Evolutionary conservation across 352 stramenopile genomes (phyloP).

Genomic region (Globisporangium middletonii): DNA sequence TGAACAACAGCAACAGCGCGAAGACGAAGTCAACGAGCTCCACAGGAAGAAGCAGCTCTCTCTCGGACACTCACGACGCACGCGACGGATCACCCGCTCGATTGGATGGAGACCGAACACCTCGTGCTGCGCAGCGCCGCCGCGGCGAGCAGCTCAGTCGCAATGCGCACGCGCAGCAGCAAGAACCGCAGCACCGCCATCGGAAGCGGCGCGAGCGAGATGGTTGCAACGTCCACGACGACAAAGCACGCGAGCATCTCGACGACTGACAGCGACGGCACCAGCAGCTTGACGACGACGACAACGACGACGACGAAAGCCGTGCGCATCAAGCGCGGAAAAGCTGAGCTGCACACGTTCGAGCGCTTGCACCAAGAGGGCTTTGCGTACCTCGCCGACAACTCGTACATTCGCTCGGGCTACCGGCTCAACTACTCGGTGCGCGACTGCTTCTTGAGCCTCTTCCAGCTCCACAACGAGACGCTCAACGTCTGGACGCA

Average conservation of each 20-base stretch:
- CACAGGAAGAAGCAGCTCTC: not conserved
- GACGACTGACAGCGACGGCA: not conserved
- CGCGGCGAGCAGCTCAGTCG: not conserved
- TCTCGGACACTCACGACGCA: not conserved
- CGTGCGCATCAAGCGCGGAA: slow-evolving; percentile 1
- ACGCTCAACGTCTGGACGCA: slow-evolving; percentile 88
- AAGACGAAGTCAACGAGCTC: no score
- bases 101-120: slow-evolving; percentile 15
- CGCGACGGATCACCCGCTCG: not conserved
- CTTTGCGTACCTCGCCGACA: slow-evolving; percentile 79
- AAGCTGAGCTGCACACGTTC: slow-evolving; percentile 55
- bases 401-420: slow-evolving; percentile 82
- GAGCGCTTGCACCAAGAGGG: slow-evolving; percentile 72
- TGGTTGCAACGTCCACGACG: slow-evolving; percentile 4
- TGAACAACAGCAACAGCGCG: not conserved
- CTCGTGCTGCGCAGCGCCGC: slow-evolving; percentile 7
- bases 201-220: not conserved
- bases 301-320: slow-evolving; percentile 6
- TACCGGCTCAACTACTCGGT: slow-evolving; percentile 83
- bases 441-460: slow-evolving; percentile 65
- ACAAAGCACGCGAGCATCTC: slow-evolving; percentile 8
- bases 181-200: not conserved
- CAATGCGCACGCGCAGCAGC: slow-evolving; percentile 17
- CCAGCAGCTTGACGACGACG: slow-evolving; percentile 14
- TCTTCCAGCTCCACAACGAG: slow-evolving; percentile 88